Evolutionary conservation across 1,284 basidiomycete genomes (phyloP), one percentile per base, ranked within the genome.

Genomic region (Trichosporon sp.): DNA sequence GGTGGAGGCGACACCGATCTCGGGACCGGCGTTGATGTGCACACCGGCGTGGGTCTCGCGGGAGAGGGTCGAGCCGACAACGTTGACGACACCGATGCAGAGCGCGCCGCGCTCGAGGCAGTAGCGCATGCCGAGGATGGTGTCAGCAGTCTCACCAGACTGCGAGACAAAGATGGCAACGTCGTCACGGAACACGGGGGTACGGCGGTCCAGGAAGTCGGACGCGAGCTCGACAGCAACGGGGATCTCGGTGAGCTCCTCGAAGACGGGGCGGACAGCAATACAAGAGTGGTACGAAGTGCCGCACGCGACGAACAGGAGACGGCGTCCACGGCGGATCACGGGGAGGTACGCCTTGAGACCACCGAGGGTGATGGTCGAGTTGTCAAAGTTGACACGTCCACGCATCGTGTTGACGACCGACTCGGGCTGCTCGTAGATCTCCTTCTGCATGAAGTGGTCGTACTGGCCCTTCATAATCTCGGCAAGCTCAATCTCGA

Each of bases 371-470:
- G 92, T 98, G 81, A 99, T 92, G 73, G 88, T 87, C 84, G 92
- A 89, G 68, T 88, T 89, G 83, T 99, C 97, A 82, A 99, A 99
- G 89, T 98, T 99, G 87, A 99, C 93, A 78, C 97, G 93, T 74
- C 97, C 97, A 89, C 97, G 93, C 97, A 99, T 99, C 65, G 97
- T 99, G 88, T 99, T 99, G 85, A 99, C 94, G 75, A 99, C 97
- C 62, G 95, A 98, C 82, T 99, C 97, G 71, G 96, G 97, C 85
- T 99, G 97, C 83, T 99, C 97, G 87, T 97, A 99, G 80, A 99
- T 99, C 85, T 99, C 97, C 87, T 99, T 99, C 84, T 99, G 96
- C 97, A 99, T 99, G 85, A 99, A 99, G 84, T 97, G 95, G 82
- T 96, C 93, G 83, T 98, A 99, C 83, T 95, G 93, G 82, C 97